Base-by-base conservation (phyloP, 2,329 filamentous ascomycete species). In the Emmonsiellopsis sp. region DNA sequence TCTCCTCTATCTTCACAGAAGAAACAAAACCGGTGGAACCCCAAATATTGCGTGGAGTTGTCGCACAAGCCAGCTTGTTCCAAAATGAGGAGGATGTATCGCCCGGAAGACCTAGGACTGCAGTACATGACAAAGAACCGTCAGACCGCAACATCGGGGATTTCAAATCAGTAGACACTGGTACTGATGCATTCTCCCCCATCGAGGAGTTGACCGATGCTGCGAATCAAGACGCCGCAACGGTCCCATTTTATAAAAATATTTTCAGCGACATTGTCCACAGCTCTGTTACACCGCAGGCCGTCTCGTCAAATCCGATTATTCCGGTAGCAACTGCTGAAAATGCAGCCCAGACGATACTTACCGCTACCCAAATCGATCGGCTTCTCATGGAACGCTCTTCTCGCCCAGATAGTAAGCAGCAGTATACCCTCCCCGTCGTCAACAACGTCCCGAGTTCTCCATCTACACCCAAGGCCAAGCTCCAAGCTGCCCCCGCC, bases 331-430 rank as follows among this genome's bases (percentile, higher is more conserved):
- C 72, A 52, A 85, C 78, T 56, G 73, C 77, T 17, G 88, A 95
- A 62, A 85, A 86, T 59, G 81, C 84, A 51, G 86, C 87, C 11
- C 92, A 96, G 71, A 96, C 91, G 27, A 78, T 85, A 40, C 75
- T 96, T 33, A 94, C 89, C n/a, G 81, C 87, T 0, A 81, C 86
- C 49, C 84, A 86, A 53, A 88, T 95, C 58, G 90, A 95, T 60
- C 79, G 82, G 53, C 77, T 95, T 63, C 71, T 94, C 53, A 78
- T 79, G 59, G 76, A 77, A 52, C 82, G 81, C 60, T 51, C 43
- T 52, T 54, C 62, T 34, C 63, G 65, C 11, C 65, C 45, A 37
- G n/a, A 36, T 17, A 17, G 32, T 17, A 47, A 47, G 21, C 34
- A 32, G 36, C 14, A 32, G 27, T 31, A 45, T 17, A n/a, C 42